Evolutionary conservation across 2,329 filamentous ascomycete species (phyloP).

Genomic region (Hymenoscyphus fraxineus): DNA sequence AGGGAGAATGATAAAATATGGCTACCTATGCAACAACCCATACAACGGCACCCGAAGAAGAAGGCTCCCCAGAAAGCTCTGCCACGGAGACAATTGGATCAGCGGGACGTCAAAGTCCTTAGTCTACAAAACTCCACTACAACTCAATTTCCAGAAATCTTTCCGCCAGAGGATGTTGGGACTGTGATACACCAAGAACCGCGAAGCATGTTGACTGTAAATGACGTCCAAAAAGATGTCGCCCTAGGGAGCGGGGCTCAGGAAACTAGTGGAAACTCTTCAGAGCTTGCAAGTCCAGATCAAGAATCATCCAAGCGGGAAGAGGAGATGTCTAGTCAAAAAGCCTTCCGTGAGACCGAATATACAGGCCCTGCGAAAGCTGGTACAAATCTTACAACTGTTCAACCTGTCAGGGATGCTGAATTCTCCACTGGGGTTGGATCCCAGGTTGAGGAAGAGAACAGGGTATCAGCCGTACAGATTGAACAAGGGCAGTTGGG

Average conservation of each 20-base stretch:
- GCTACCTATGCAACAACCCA: slow-evolving; percentile 33
- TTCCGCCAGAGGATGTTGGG: background rate
- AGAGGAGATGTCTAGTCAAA: background rate
- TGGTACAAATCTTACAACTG: background rate
- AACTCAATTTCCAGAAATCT: background rate
- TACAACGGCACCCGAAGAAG: background rate
- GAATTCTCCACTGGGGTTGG: background rate
- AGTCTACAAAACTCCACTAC: background rate
- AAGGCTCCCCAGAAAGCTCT: background rate
- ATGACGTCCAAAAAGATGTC: background rate
- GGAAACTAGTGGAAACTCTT: background rate
- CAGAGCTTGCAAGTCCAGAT: background rate
- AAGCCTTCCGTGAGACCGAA: background rate
- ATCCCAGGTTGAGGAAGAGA: background rate
- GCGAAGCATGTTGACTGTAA: background rate
- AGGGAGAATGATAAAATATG: slow-evolving; percentile 6
- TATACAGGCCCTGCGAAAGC: background rate
- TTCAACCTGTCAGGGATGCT: background rate
- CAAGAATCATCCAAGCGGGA: background rate
- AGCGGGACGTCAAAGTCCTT: background rate
- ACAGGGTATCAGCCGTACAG: background rate
- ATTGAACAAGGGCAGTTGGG: background rate
- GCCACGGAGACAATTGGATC: background rate
- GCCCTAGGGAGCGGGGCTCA: background rate
- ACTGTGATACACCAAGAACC: background rate